These are phyloP conservation scores for Ophiostoma montium DNA, from an alignment of 2,329 filamentous ascomycete species.

Conservation along the genomic window DNA sequence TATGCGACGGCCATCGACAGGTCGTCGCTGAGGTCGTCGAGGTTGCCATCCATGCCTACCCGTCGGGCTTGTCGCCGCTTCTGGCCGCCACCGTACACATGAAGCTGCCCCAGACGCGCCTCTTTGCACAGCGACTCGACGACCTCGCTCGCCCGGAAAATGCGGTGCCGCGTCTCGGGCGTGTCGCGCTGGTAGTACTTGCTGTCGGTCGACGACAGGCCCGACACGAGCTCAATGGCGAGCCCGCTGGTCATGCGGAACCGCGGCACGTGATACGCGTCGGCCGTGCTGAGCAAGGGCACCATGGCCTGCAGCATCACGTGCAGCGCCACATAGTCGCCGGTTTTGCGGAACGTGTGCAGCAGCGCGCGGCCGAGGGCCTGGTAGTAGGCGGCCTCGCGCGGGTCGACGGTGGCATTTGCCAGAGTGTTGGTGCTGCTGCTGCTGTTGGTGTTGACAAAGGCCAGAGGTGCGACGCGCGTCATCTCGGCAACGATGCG, in stretches of 20 bases:
- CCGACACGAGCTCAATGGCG: conserved; percentile 21
- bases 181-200: conserved; percentile 10
- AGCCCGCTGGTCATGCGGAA: conserved; percentile 19
- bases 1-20: conserved; percentile 16
- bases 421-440: too few relatives aligned
- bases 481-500: conserved; percentile 21
- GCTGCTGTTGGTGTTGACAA: neutral
- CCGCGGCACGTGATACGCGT: neutral
- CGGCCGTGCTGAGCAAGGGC: conserved; percentile 14
- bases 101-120: neutral
- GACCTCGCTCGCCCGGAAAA: conserved; percentile 17
- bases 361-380: conserved; percentile 20
- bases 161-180: conserved; percentile 15
- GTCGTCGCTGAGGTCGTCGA: conserved; percentile 16
- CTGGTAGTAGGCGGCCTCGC: conserved; percentile 14
- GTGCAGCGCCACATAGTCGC: conserved; percentile 32
- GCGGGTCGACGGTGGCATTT: conserved; percentile 13
- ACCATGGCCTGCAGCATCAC: conserved; percentile 24
- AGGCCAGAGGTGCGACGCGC: conserved; percentile 11
- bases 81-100: neutral
- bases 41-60: too few relatives aligned
- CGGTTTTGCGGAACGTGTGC: conserved; percentile 29
- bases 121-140: conserved; percentile 17
- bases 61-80: too few relatives aligned
- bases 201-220: conserved; percentile 4